Conservation (phyloP, 805 yeast genomes). For the Isabelozyma pseudorhagii region DNA sequence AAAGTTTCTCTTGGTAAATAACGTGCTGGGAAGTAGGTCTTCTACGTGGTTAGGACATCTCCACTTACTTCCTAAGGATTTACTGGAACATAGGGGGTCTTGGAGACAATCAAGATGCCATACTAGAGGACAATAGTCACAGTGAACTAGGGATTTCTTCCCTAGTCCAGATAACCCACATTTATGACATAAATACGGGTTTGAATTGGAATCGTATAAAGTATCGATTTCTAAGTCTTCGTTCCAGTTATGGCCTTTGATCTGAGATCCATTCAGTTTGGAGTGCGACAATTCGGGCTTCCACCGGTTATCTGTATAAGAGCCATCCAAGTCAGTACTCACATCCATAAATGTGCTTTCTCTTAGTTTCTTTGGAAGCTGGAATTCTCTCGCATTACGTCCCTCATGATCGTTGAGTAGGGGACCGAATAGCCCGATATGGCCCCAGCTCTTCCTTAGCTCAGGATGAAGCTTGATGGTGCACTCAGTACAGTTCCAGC, state of each 20-base stretch:
- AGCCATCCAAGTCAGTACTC: conserved; percentile 62
- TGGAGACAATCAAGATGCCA: conserved; percentile 90
- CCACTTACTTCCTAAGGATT: conserved; percentile 80
- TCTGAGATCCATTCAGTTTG: conserved; percentile 30
- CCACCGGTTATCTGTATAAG: conserved; percentile 52
- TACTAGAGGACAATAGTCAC: conserved; percentile 78
- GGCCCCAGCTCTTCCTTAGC: conserved; percentile 17
- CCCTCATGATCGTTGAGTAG: conserved; percentile 67
- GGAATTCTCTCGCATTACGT: conserved; percentile 38
- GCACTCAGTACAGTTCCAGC: conserved; percentile 88
- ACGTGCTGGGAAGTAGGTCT: conserved; percentile 38
- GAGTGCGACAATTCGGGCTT: conserved; percentile 49
- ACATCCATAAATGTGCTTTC: conserved; percentile 71
- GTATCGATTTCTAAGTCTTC: conserved; percentile 60
- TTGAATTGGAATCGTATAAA: conserved; percentile 65
- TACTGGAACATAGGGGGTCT: conserved; percentile 70
- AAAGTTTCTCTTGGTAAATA: conserved; percentile 41
- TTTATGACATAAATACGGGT: conserved; percentile 66
- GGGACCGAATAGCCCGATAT: conserved; percentile 51
- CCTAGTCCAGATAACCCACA: conserved; percentile 71
- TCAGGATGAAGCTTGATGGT: conserved; percentile 36
- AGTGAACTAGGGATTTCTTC: conserved; percentile 57
- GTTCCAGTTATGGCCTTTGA: conserved; percentile 36
- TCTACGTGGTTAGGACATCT: conserved; percentile 85
- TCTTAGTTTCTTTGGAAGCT: conserved; percentile 64